phyloP scores from a whole-genome alignment of 192 early-diverging fungal genomes.

The Backusella morwellensis region DNA sequence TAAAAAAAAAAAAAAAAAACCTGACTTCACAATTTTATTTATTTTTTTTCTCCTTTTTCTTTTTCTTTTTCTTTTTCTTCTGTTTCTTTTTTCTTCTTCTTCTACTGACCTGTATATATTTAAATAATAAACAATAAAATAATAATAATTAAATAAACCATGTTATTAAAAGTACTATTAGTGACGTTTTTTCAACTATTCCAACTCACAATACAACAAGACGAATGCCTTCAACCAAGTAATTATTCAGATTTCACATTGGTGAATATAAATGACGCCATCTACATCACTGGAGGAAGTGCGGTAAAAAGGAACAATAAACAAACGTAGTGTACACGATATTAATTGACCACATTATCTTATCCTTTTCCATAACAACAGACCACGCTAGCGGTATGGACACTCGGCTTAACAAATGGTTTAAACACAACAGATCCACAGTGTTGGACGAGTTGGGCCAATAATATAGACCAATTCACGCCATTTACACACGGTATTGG shows the following conservation, averaged over 20 bases:
- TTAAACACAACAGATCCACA: neutral
- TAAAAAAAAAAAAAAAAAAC: neutral
- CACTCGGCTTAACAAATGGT: neutral
- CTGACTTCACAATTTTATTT: neutral
- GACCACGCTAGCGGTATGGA: neutral
- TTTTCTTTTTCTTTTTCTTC: neutral
- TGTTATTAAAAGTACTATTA: neutral
- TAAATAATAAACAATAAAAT: neutral
- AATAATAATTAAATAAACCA: neutral
- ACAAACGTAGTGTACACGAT: neutral
- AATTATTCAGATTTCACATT: constrained; percentile 17
- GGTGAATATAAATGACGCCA: neutral
- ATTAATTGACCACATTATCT: neutral
- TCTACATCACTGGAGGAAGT: constrained; percentile 14
- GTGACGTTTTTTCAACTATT: neutral
- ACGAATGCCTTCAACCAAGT: neutral
- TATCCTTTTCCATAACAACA: neutral
- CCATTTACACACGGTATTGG: constrained; percentile 16
- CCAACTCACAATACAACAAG: neutral
- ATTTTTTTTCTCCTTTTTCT: neutral
- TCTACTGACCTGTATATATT: neutral
- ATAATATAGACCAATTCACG: neutral
- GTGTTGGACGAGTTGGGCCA: neutral
- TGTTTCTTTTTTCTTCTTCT: neutral
- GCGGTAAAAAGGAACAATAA: neutral